Evolutionary conservation across 2,329 filamentous ascomycete genomes (phyloP), one percentile per base, ranked within the genome.

Genomic region (Neoascochyta sp.): DNA sequence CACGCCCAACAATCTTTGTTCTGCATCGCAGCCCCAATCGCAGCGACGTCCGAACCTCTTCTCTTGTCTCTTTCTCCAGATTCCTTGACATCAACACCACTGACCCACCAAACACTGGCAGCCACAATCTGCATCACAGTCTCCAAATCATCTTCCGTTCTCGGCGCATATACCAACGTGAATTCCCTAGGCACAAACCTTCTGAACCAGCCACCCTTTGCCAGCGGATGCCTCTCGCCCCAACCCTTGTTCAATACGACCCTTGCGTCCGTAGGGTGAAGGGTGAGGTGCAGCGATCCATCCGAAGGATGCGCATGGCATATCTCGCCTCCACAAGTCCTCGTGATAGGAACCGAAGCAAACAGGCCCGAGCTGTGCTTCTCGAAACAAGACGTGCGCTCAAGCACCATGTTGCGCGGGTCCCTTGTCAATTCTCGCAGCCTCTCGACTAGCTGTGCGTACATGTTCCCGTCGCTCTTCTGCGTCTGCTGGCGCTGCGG

Each of bases 301-400:
- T 92, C 86, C 14, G 74, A 80, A 27, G 80, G 76, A 62, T 93
- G 87, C 8, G 86, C 77, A 58, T 94, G 87, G 49, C 78, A 83
- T 23, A 93, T 75, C 63, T 93, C 87, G n/a, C 86, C 86, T 45
- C 81, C 76, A 47, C 82, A 86, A 8, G 79, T 85, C 16, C 76
- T 74, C 53, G 82, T 82, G 41, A 82, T 68, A 0, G 81, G 80
- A 28, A 74, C 69, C 3, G 66, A 69, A 1, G 82, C 75, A 60
- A 90, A 92, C 0, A 93, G 71, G 0, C 81, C 86, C 5, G 86
- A 73, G 22, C 83, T 83, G 54, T 90, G 81, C 66, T 89, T 90
- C 62, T 92, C 86, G 45, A 92, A 80, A 53, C 83, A 89, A 1
- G 81, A 86, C 1, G 74, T 81, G 0, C 76, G 82, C 7, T 80